phyloP scores from a whole-genome alignment of 148 eudicot species.

The Vaccinium vitisidaea region DNA sequence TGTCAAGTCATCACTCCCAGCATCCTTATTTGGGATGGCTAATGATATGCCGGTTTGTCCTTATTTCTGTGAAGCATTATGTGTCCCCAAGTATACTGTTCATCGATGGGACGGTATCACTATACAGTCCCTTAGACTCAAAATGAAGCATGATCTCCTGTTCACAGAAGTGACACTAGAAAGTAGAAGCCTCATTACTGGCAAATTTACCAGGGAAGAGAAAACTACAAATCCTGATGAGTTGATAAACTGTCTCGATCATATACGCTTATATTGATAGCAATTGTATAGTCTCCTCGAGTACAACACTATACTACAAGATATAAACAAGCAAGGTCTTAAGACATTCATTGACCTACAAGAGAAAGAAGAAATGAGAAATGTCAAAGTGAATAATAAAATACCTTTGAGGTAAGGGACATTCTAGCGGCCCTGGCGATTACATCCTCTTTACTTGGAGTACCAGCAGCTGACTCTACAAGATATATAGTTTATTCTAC shows the following conservation, averaged over 20 bases:
- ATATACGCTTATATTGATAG: not conserved
- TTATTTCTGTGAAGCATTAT: not conserved
- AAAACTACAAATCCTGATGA: not conserved
- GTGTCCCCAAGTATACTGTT: not conserved
- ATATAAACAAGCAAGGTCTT: not conserved
- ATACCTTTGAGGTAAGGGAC: constrained; percentile 81
- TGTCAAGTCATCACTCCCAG: constrained; percentile 7
- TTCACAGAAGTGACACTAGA: not conserved
- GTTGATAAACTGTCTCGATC: not conserved
- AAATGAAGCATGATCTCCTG: constrained; percentile 5
- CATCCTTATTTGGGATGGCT: not conserved
- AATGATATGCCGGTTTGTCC: not conserved
- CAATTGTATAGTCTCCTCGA: not conserved
- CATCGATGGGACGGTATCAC: not conserved
- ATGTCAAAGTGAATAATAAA: not conserved
- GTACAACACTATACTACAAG: not conserved
- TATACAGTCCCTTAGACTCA: not conserved
- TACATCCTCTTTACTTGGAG: constrained; percentile 67
- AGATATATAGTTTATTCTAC: constrained; percentile 17
- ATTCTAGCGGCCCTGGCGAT: constrained; percentile 76
- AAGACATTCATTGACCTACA: not conserved
- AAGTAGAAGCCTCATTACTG: not conserved
- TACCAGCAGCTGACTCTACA: constrained; percentile 55
- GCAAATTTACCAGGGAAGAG: not conserved
- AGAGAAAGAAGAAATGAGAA: constrained; percentile 11